A percentile compares a stretch with the other conserved stretches of the same genome.
phyloP scores from a whole-genome alignment of 148 eudicot species.

The Dysphania ambrosioides region DNA sequence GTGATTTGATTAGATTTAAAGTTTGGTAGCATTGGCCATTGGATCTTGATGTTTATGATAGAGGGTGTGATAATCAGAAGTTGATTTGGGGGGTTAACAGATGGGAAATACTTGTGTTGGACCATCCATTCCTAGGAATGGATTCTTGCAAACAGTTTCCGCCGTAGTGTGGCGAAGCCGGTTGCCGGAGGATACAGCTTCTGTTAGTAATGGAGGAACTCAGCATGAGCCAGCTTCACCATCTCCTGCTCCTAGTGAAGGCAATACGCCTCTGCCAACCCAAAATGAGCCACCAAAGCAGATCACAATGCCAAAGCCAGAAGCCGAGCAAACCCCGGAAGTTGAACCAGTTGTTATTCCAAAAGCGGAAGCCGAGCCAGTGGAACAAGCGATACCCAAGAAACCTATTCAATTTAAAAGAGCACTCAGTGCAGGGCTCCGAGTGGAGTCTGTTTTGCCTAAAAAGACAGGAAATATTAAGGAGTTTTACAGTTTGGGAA shows the following conservation, averaged over 20 bases:
- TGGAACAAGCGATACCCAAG: constrained; percentile 45
- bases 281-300: constrained; percentile 58
- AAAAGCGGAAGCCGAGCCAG: constrained; percentile 36
- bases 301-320: constrained; percentile 40
- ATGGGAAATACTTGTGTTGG: constrained; percentile 74
- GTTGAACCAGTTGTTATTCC: constrained; percentile 46
- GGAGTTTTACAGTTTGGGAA: constrained; percentile 54
- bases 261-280: constrained; percentile 35
- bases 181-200: constrained; percentile 25
- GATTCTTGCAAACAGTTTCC: constrained; percentile 52
- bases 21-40: constrained; percentile 16
- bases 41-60: constrained; percentile 32
- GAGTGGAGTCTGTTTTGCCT: constrained; percentile 43
- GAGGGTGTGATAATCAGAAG: constrained; percentile 17
- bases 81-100: constrained; percentile 17
- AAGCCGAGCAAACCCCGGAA: too few species aligned
- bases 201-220: constrained; percentile 32
- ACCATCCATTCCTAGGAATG: constrained; percentile 44
- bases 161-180: constrained; percentile 50
- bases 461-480: constrained; percentile 50
- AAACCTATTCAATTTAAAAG: constrained; percentile 49
- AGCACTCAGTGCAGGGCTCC: constrained; percentile 50
- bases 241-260: constrained; percentile 29
- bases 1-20: neutral
- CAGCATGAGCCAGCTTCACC: constrained; percentile 15